Percentiles rank a stretch among this genome's conserved stretches.
phyloP scores from a whole-genome alignment of 495 filamentous ascomycete genomes.

The Annulohypoxylon maeteangense region DNA sequence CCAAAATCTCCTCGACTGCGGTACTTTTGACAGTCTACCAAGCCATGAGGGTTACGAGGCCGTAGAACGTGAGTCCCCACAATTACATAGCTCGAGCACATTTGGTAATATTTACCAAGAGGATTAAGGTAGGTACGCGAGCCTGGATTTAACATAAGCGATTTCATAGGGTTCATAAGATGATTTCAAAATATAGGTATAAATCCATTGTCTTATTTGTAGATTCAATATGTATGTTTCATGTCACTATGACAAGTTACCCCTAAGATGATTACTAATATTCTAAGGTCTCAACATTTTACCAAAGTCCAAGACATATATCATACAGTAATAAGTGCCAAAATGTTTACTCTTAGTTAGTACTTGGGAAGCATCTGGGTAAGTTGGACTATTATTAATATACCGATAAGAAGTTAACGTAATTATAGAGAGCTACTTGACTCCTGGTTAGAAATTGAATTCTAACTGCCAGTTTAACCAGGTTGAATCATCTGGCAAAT shows the following conservation, averaged over 20 bases:
- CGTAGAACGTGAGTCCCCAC: neutral
- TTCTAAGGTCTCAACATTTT: no score
- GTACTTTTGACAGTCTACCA: neutral
- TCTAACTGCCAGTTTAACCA: no score
- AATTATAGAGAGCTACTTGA: neutral
- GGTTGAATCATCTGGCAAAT: no score
- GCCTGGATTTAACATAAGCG: neutral
- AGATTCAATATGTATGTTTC: neutral
- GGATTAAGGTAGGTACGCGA: neutral
- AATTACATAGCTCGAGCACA: neutral
- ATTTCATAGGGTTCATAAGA: neutral
- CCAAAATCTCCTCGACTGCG: neutral
- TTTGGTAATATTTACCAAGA: neutral
- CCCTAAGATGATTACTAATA: no score
- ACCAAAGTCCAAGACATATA: neutral
- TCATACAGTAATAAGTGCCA: neutral
- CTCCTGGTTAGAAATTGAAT: neutral
- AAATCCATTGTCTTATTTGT: neutral
- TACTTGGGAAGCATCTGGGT: no score
- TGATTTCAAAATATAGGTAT: neutral
- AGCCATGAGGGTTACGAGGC: slow-evolving; percentile 5
- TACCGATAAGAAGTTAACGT: neutral
- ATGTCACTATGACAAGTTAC: neutral
- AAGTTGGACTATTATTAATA: neutral
- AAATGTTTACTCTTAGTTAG: no score